Evolutionary conservation across 257 asterid species (phyloP), one percentile per base, ranked within the genome.

Genomic region (Haberlea rhodopensis): DNA sequence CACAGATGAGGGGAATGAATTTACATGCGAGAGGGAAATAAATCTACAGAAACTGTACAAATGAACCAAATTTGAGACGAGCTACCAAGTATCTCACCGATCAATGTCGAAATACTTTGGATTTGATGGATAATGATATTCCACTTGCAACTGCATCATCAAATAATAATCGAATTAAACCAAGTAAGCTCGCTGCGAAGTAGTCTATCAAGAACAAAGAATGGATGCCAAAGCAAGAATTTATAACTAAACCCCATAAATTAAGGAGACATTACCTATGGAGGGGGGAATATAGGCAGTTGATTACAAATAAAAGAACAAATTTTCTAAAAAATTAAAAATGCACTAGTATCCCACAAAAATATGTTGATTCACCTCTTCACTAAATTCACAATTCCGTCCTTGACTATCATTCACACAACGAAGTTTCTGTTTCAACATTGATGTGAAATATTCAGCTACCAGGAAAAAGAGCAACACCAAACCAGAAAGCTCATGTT

Each of bases 21-120:
- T 43, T 43, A 43, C 51, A 43, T 15, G 20, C 5, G 20, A 40
- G 19, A 40, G 2, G 8, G 19, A 40, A 40, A 3, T 40, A 10
- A 16, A 37, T 11, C 48, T 37, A 37, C 18, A 4, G 51, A 43
- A n/a, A 43, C 19, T 37, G 51, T 15, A 43, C 51, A 43, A 43
- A 15, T 2, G 51, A 43, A 43, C 51, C 48, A 40, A n/a, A 40
- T 40, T 13, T 40, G 48, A 40, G 5, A 40, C 13, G 48, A 40
- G 11, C 48, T 18, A 13, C 18, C 51, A 43, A 34, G 43, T 6
- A 43, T 74, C 64, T 79, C 69, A 89, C 63, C 65, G 78, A 70
- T 77, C 68, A 64, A 90, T 83, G 72, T 85, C 80, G 74, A 87
- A 90, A 71, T 90, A 90, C 83, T 85, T 90, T 5, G 97, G 97